Base-by-base conservation (phyloP, 106 monocot species). In the Allium sativum region DNA sequence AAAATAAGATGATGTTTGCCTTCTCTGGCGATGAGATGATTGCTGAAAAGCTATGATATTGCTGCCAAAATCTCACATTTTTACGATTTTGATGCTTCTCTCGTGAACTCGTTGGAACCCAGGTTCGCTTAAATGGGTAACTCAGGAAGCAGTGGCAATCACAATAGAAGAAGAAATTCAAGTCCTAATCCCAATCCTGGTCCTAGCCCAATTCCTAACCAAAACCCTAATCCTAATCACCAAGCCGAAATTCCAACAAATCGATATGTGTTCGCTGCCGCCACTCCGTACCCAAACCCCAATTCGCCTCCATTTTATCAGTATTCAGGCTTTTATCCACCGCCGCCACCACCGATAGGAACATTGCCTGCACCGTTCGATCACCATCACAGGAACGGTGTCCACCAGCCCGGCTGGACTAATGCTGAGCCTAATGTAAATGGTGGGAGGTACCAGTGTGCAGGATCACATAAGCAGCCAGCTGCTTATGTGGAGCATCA, bases 401-500 rank as follows among this genome's bases (percentile, higher is more conserved):
- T 72, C 40, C 31, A 31, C 31, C 31, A 31, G 31, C 31, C 31
- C 31, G 5, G 31, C 31, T 31, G 31, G 31, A 31, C 31, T 31
- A 31, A 31, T 31, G 67, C 62, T 15, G 63, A 59, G 13, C 31
- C 64, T 15, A 60, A 13, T 69, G 16, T 59, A 45, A 64, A 41
- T 31, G 42, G 18, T 67, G 63, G 46, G 15, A 45, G 74, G 13
- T 72, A 63, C 11, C 48, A 59, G 7, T 56, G 59, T 2, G 70
- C 56, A 9, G 67, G 56, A 8, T 68, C 78, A 5, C 58, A 65
- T 31, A 31, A 31, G 0, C 48, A 55, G 43, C 79, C 74, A 8
- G 46, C 75, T 14, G 80, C 89, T 3, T 90, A 75, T 46, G 78
- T 87, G 16, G 90, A 95, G 81, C 90, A 86, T 69, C 94, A 95